A percentile compares a stretch with the other conserved stretches of the same genome.
phyloP scores from a whole-genome alignment of 495 filamentous ascomycete genomes.

The Aspergillus cristatus region DNA sequence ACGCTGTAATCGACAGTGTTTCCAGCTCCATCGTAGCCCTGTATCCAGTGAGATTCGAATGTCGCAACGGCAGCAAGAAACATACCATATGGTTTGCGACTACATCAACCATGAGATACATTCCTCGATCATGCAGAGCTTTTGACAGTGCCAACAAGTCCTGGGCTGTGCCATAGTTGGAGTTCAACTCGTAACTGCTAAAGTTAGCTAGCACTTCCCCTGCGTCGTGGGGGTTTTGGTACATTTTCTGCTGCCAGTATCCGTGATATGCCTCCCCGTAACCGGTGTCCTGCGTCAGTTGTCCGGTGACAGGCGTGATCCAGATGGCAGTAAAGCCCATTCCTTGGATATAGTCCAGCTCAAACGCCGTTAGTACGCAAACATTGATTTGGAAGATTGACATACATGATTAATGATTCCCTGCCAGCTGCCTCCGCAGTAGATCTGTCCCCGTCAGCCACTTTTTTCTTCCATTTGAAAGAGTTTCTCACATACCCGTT shows the following conservation, averaged over 20 bases:
- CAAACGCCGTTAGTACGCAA: too few relatives aligned
- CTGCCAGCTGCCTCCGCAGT: slow-evolving; percentile 69
- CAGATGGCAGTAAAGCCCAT: slow-evolving; percentile 80
- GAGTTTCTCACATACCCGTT: slow-evolving; percentile 15
- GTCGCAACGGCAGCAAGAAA: neutral
- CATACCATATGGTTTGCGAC: slow-evolving; percentile 68
- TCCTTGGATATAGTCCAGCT: slow-evolving; percentile 49
- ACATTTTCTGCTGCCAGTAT: slow-evolving; percentile 66
- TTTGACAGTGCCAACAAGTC: slow-evolving; percentile 53
- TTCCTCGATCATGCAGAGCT: slow-evolving; percentile 52
- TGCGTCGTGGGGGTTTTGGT: too few relatives aligned
- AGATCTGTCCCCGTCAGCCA: slow-evolving; percentile 22
- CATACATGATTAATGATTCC: slow-evolving; percentile 59
- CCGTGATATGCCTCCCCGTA: slow-evolving; percentile 61
- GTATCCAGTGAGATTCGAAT: neutral
- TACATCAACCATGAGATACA: slow-evolving; percentile 72
- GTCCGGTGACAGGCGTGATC: slow-evolving; percentile 67
- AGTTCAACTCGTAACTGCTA: slow-evolving; percentile 47
- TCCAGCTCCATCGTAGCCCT: slow-evolving; percentile 49
- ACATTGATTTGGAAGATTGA: too few relatives aligned
- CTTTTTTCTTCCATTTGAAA: neutral
- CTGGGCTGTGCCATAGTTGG: slow-evolving; percentile 54
- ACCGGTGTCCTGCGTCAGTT: slow-evolving; percentile 41
- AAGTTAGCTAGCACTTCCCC: too few relatives aligned
- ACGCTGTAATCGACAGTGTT: slow-evolving; percentile 48